Percentiles rank a stretch among this genome's conserved stretches.
Conservation (phyloP, 352 stramenopile species). For the Phytophthora niederhauseri region DNA sequence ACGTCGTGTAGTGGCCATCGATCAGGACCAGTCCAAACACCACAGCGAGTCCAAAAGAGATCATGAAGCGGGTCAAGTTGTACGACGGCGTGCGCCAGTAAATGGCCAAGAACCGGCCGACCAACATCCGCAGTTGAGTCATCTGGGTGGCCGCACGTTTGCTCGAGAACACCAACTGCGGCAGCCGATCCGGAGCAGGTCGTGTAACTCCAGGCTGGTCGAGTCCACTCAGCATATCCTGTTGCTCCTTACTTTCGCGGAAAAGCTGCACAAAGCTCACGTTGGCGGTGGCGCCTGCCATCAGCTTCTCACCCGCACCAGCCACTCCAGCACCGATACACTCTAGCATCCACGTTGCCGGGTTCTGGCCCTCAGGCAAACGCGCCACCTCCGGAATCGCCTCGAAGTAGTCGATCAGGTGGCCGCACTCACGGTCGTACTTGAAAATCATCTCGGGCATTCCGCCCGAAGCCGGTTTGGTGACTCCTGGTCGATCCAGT, state of each 20-base stretch:
- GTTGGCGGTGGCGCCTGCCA: constrained; percentile 2
- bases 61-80: constrained; percentile 63
- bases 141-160: constrained; percentile 23
- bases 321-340: constrained; percentile 43
- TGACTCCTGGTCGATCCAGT: constrained; percentile 27
- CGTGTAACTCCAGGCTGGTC: constrained; percentile 8
- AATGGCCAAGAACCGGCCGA: constrained; percentile 27
- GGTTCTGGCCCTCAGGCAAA: constrained; percentile 36
- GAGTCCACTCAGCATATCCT: constrained; percentile 2
- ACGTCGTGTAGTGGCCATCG: constrained; percentile 35
- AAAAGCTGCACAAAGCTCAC: constrained; percentile 33
- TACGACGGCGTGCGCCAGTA: constrained; percentile 74
- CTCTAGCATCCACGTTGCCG: constrained; percentile 85
- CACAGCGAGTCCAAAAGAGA: constrained; percentile 62
- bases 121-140: constrained; percentile 24
- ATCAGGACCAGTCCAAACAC: constrained; percentile 72
- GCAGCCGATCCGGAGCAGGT: constrained; percentile 7
- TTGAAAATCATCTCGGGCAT: constrained; percentile 25
- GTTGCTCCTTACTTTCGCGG: constrained; percentile 14
- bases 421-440: constrained; percentile 18
- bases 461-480: neutral
- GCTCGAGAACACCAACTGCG: constrained; percentile 19
- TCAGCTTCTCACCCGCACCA: constrained; percentile 7
- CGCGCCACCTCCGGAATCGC: constrained; percentile 32
- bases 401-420: constrained; percentile 51